Evolutionary conservation across 768 basidiomycete species (phyloP), one percentile per base, ranked within the genome.

Genomic region (Agaricus bisporus): DNA sequence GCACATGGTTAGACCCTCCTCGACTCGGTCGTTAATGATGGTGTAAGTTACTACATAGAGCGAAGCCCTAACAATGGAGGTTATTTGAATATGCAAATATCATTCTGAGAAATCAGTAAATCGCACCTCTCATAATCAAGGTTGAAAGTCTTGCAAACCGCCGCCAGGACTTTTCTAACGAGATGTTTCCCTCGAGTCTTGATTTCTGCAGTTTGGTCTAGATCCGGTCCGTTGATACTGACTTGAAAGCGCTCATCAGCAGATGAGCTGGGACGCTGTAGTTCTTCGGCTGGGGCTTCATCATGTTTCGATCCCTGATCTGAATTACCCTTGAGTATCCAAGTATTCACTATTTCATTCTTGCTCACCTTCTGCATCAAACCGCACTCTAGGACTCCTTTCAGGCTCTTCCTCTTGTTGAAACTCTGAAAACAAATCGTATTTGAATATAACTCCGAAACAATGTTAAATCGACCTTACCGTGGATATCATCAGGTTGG

Each of bases 111-210:
- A 20, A n/a, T 2, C 42, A 0, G 15, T n/a, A 60, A 20, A 15
- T 14, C 68, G 39, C 43, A 70, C 71, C 56, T 59, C 5, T 62
- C 56, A 18, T 52, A 60, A 35, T 72, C 70, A 20, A 74, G 51
- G 0, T 58, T 64, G 39, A 75, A 75, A n/a, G 68, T 71, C 43
- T 63, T 69, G 51, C 74, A 75, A 3, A 67, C 74, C 14, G 69
- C 69, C 36, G 62, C 61, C 4, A 77, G 64, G 18, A 77, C 71
- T 58, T 75, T 76, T 32, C 62, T 58, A 12, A 75, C 70, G 35
- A 58, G 57, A 58, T 77, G 73, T 45, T 67, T 70, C 11, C 70
- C 73, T 39, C 74, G 72, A 1, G 73, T 73, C 56, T 73, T 74
- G 68, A 77, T 74, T 47, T 73, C 65, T 0, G 63, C 65, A 5